Conservation (phyloP, 2,329 filamentous ascomycete genomes). For the Neofusicoccum cordaticola region DNA sequence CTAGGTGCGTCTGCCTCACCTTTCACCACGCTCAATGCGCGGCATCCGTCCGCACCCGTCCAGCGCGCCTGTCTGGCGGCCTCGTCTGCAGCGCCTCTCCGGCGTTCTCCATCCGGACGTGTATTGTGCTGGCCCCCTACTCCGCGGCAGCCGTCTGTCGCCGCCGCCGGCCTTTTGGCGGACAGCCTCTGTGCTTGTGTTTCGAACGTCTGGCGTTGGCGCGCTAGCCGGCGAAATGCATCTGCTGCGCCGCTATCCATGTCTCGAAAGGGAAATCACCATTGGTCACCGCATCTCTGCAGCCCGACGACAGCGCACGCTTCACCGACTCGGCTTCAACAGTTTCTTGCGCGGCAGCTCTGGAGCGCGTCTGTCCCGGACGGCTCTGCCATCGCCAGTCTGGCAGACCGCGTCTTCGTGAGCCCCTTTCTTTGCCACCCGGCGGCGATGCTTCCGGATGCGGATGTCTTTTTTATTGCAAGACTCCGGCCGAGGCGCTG, state of each 20-base stretch:
- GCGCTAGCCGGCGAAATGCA: slow-evolving; percentile 3
- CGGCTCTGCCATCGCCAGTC: background rate
- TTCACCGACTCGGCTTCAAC: background rate
- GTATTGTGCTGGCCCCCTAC: background rate
- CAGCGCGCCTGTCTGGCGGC: background rate
- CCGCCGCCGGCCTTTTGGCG: background rate
- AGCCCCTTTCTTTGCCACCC: slow-evolving; percentile 8
- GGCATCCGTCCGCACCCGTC: background rate
- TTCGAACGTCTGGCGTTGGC: background rate
- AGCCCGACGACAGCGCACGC: slow-evolving; percentile 1
- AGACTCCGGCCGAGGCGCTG: background rate
- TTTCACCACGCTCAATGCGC: background rate
- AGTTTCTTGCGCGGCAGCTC: background rate
- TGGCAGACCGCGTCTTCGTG: background rate
- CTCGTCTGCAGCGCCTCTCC: background rate
- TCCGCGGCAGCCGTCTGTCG: background rate
- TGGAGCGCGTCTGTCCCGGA: background rate
- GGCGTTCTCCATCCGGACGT: background rate
- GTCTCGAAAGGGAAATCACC: slow-evolving; percentile 10
- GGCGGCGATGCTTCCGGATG: slow-evolving; percentile 6
- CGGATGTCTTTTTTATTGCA: slow-evolving; percentile 6
- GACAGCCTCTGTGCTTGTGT: background rate
- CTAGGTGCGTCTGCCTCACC: background rate
- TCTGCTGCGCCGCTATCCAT: background rate
- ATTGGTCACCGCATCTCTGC: slow-evolving; percentile 3